Evolutionary conservation across 768 basidiomycete species (phyloP), one percentile per base, ranked within the genome.

Genomic region (Thelephora aurantiotincta): DNA sequence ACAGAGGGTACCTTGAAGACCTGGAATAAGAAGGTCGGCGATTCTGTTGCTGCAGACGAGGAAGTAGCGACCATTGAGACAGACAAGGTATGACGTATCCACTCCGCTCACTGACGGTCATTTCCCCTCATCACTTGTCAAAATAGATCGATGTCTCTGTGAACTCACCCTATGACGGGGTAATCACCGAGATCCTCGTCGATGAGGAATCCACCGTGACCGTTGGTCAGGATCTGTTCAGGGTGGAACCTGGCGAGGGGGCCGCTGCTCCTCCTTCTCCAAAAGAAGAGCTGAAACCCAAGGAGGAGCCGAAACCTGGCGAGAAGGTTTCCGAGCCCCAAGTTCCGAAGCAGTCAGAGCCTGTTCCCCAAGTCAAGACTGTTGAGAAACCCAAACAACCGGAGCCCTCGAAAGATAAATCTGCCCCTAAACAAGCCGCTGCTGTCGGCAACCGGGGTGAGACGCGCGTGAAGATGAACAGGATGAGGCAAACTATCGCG

Each of bases 21-120:
- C 22, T 99, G 91, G 90, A 72, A 76, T 55, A 97, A 97, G 69
- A 77, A 93, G 65, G 80, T 86, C 45, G 94, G 94, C 12, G 94
- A 99, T 61, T 74, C 69, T 49, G 92, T 98, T 48, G 76, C 81
- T 60, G 82, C 71, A 23, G 94, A 98, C 61, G 94, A 98, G 67
- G 94, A 99, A 68, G 74, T 99, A 37, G 94, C 91, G 13, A 94
- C 91, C 41, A 97, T 98, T 54, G 94, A 98, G 69, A 99, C 94
- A 6, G 94, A 99, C 73, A 97, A 98, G 83, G 94, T 89, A 51
- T 48, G 69, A 56, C 46, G 13, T 44, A 46, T 14, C 23, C 11
- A 12, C 11, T 48, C 19, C 23, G 20, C 30, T 23, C 16, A 2
- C 23, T 16, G 45, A 19, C 41, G 23, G 35, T 6, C 35, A 13